Evolutionary conservation across 345 rosid species (phyloP).

Genomic region (Cardiospermum halicacabum): DNA sequence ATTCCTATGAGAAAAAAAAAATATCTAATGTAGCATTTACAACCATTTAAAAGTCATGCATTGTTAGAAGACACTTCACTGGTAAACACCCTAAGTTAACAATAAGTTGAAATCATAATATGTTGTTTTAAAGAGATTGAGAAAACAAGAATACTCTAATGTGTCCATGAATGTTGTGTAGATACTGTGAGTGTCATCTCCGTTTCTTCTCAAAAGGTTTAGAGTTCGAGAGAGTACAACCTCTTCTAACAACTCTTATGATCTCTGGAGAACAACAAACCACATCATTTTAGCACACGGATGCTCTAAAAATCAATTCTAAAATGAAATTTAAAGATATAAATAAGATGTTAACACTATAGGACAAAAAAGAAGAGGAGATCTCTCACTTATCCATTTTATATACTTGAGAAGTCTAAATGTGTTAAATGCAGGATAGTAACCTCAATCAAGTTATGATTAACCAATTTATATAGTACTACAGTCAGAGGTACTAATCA

Average conservation of each 20-base stretch:
- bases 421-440: neutral
- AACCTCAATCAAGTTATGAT: neutral
- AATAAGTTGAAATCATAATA: neutral
- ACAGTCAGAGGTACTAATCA: neutral
- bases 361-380: neutral
- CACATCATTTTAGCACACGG: slow-evolving; percentile 15
- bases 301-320: neutral
- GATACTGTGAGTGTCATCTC: slow-evolving; percentile 34
- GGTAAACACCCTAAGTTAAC: neutral
- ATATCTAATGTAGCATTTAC: neutral
- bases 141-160: slow-evolving; percentile 38
- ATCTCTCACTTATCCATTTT: neutral
- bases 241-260: slow-evolving; percentile 94
- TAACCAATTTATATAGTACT: neutral
- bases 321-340: neutral
- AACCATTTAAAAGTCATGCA: neutral
- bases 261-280: slow-evolving; percentile 58
- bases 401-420: neutral
- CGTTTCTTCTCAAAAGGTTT: slow-evolving; percentile 47
- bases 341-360: neutral
- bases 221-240: slow-evolving; percentile 77
- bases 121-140: slow-evolving; percentile 9
- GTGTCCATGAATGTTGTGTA: slow-evolving; percentile 71
- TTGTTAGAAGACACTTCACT: neutral
- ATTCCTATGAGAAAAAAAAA: neutral